phyloP scores from a whole-genome alignment of 2,329 filamentous ascomycete species.

The Gremmenia infestans region DNA sequence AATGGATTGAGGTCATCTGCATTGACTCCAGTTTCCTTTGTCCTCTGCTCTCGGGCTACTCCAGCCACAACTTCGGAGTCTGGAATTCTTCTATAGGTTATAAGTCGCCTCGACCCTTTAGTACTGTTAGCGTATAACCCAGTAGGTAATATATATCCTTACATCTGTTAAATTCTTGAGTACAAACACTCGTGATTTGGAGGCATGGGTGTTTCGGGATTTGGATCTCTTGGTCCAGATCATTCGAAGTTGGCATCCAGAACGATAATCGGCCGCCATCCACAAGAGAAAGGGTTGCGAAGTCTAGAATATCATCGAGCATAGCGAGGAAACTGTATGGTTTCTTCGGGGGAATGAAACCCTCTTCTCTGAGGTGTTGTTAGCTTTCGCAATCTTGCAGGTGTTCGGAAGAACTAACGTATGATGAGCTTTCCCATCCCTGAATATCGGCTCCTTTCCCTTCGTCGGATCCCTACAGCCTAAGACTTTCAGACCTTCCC shows the following conservation, averaged over 20 bases:
- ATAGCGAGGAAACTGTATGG: conserved; percentile 90
- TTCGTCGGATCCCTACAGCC: conserved; percentile 66
- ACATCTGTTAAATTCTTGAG: conserved; percentile 90
- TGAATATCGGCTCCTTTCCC: conserved; percentile 51
- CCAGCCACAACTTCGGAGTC: conserved; percentile 48
- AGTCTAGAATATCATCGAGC: conserved; percentile 83
- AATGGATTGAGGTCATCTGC: conserved; percentile 67
- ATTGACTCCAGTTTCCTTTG: conserved; percentile 39
- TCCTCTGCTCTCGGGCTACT: conserved; percentile 23
- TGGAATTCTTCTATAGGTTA: conserved; percentile 73
- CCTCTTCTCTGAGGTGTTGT: conserved; percentile 43
- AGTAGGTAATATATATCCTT: conserved; percentile 25
- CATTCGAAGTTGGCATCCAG: conserved; percentile 94
- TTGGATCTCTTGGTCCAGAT: conserved; percentile 68
- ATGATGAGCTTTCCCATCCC: conserved; percentile 66
- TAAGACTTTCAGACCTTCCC: conserved; percentile 85
- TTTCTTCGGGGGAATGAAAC: conserved; percentile 81
- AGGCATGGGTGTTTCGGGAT: conserved; percentile 74
- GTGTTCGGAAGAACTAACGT: conserved; percentile 43
- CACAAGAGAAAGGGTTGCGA: conserved; percentile 72
- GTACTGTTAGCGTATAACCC: conserved; percentile 12
- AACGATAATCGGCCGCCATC: conserved; percentile 77
- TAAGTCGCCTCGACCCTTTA: conserved; percentile 77
- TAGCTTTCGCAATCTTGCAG: conserved; percentile 3
- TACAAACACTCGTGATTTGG: conserved; percentile 68